Evolutionary conservation across 1,284 basidiomycete genomes (phyloP), one percentile per base, ranked within the genome.

Genomic region (Sanghuangporus weigelae): DNA sequence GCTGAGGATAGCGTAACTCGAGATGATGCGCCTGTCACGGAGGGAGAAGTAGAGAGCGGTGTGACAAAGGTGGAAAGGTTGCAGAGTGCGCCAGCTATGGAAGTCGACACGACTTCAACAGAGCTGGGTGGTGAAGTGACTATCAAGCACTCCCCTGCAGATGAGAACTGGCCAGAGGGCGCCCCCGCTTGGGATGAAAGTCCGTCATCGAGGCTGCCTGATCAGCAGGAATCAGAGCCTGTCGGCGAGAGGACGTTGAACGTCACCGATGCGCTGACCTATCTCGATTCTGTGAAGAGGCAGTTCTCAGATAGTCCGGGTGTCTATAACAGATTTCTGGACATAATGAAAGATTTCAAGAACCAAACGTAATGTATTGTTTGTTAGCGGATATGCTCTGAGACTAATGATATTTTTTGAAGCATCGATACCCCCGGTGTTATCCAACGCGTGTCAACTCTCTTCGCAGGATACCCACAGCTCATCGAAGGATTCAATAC

Each of bases 301-400:
- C 89, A 93, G 75, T 98, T 97, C 71, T 81, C 86, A 55, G 88
- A 93, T 71, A 85, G 90, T 67, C 94, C 95, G 5, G 92, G 95
- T 67, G 93, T 96, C 16, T 98, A 97, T 78, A 97, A 97, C 73
- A 85, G 88, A 63, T 98, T 98, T 74, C 77, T 98, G 71, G 95
- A 97, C 71, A 96, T 98, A 68, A 98, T 98, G 96, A 98, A 98
- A 76, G 95, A 98, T 73, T 96, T 96, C 76, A 96, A 96, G 78
- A 90, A 89, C 63, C 91, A 95, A 70, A 77, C 85, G 94, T 96
- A 71, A 71, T 19, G 87, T 80, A 16, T 59, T 36, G 55, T 44
- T 12, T 40, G 38, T 12, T 35, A 21, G 14, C 2, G 38, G 50
- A n/a, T 65, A 69, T 72, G 48, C 26, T 14, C 19, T 31, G 26